These are phyloP conservation scores for Phytopythium cucurbitacearum DNA, from an alignment of 352 stramenopile species.

Conservation along the genomic window DNA sequence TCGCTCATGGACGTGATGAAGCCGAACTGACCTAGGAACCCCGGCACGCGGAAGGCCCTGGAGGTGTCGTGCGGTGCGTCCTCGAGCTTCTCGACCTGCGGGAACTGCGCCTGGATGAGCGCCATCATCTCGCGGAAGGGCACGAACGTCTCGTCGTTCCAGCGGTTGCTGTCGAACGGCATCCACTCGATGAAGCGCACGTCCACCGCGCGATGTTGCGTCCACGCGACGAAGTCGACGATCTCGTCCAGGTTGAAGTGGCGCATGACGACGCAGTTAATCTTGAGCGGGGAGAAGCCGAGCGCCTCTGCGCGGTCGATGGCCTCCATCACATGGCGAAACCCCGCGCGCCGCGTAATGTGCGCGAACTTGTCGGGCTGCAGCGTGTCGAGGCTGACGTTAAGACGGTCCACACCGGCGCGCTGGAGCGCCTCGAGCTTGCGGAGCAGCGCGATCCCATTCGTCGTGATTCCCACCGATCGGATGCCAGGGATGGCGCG, in stretches of 20 bases:
- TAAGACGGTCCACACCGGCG: conserved; percentile 87
- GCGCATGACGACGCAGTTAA: conserved; percentile 98
- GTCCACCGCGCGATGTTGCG: conserved; percentile 80
- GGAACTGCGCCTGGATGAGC: conserved; percentile 37
- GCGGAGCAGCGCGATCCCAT: conserved; percentile 90
- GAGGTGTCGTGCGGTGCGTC: conserved; percentile 93
- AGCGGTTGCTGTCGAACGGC: conserved; percentile 98
- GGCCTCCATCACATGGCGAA: conserved; percentile 77
- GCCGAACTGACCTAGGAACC: conserved; percentile 74
- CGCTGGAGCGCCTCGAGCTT: conserved; percentile 78
- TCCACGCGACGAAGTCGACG: conserved; percentile 93
- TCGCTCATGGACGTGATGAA: conserved; percentile 99
- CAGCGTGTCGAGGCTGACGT: conserved; percentile 97
- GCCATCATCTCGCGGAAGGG: conserved; percentile 92
- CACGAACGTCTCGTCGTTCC: conserved; percentile 92
- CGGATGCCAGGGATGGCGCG: conserved; percentile 63
- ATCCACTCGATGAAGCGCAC: conserved; percentile 99
- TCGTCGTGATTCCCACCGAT: conserved; percentile 95
- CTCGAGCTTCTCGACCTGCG: conserved; percentile 42
- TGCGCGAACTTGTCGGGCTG: conserved; percentile 87
- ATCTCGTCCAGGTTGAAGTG: conserved; percentile 95
- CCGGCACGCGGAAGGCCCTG: conserved; percentile 88
- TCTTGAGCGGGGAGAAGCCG: conserved; percentile 84
- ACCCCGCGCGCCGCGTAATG: conserved; percentile 91
- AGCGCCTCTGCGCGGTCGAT: conserved; percentile 70